These are phyloP conservation scores for Paratinospora sagittata DNA, from an alignment of 164 flowering plant genomes.

Conservation along the genomic window DNA sequence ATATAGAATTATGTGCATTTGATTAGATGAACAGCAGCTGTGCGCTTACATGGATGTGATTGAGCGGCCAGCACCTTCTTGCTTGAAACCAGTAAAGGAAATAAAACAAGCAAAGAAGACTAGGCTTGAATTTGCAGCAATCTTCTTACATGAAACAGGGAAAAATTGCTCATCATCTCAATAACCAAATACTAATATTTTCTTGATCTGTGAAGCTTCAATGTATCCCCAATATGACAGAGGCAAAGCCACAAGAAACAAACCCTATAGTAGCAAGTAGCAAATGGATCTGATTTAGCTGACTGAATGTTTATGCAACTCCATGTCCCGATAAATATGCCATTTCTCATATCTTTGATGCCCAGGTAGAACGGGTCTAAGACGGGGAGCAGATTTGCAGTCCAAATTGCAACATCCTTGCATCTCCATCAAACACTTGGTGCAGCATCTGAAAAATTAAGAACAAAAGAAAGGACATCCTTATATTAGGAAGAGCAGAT, in stretches of 20 bases:
- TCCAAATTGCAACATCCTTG: slow-evolving; percentile 65
- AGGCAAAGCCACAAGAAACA: not conserved
- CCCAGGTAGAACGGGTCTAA: slow-evolving; percentile 61
- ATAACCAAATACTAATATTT: not conserved
- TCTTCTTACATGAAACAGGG: too few species aligned
- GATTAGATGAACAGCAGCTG: too few species aligned
- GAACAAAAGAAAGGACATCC: not conserved
- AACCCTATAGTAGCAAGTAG: not conserved
- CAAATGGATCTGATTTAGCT: slow-evolving; percentile 1
- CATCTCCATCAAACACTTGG: slow-evolving; percentile 39
- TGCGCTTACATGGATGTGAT: too few species aligned
- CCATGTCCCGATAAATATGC: slow-evolving; percentile 62
- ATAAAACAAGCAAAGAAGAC: too few species aligned
- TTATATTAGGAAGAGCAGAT: not conserved
- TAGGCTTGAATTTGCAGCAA: too few species aligned
- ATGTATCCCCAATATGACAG: too few species aligned
- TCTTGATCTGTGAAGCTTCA: not conserved
- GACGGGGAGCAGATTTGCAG: slow-evolving; percentile 66
- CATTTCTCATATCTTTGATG: slow-evolving; percentile 77
- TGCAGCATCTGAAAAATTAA: slow-evolving; percentile 53
- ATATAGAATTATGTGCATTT: too few species aligned
- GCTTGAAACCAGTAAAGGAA: too few species aligned
- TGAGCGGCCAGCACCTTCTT: too few species aligned
- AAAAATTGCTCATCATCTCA: not conserved
- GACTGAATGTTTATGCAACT: slow-evolving; percentile 17